phyloP scores from a whole-genome alignment of 768 basidiomycete genomes.

The Rhizopogon vulgaris region DNA sequence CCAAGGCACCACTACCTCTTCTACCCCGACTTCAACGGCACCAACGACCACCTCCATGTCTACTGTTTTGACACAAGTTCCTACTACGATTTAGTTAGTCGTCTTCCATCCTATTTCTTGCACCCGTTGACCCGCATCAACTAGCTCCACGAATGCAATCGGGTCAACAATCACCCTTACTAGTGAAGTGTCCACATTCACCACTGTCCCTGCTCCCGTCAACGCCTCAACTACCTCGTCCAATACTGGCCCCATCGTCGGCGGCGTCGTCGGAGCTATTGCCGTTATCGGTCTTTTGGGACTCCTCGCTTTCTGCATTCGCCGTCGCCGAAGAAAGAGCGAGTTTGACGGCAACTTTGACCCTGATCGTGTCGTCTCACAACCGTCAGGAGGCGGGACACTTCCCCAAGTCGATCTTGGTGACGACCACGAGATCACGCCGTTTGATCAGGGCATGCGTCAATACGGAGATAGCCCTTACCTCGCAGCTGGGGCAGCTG shows the following conservation, averaged over 20 bases:
- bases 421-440: slow-evolving; percentile 24
- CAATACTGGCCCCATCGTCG: slow-evolving; percentile 38
- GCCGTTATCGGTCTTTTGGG: slow-evolving; percentile 21
- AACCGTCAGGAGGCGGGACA: slow-evolving; percentile 18
- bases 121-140: not conserved
- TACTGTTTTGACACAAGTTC: not conserved
- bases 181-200: slow-evolving; percentile 7
- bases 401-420: slow-evolving; percentile 22
- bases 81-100: slow-evolving; percentile 17
- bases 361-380: slow-evolving; percentile 35
- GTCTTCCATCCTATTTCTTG: not conserved
- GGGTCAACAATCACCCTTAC: slow-evolving; percentile 19
- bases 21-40: not conserved
- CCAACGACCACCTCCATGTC: slow-evolving; percentile 1
- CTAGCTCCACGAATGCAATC: slow-evolving; percentile 17
- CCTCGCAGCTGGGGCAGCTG: not conserved
- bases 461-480: slow-evolving; percentile 14
- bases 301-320: slow-evolving; percentile 25
- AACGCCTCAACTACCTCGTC: not conserved
- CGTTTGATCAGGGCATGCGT: slow-evolving; percentile 19
- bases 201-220: slow-evolving; percentile 3
- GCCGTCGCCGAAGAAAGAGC: slow-evolving; percentile 19
- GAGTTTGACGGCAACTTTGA: slow-evolving; percentile 49
- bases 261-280: slow-evolving; percentile 46
- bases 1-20: not conserved